Base-by-base conservation (phyloP, 305 asterid genomes). In the Fraxinus paxiana region DNA sequence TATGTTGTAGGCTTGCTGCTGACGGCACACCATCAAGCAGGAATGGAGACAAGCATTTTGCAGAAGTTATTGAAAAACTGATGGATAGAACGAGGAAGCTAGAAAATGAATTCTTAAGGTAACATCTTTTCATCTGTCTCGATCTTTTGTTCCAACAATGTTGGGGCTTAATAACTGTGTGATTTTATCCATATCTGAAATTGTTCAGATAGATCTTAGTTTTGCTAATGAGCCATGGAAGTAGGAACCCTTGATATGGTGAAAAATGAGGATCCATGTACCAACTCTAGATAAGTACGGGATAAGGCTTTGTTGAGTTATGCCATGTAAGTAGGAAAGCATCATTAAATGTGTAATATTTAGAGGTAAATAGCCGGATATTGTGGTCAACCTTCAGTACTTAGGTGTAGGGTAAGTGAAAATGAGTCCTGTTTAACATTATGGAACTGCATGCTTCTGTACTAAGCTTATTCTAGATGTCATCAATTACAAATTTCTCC, bases 21-120 rank as follows among this genome's bases (percentile, higher is more conserved):
- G 85, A 84, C 81, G 59, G 85, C 76, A 84, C 82, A 69, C 77
- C 54, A 43, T 75, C 87, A 6, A 85, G 77, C 65, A 89, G 83
- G 81, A 83, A 78, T 81, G 87, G 86, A 77, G 86, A 82, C 83
- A 86, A 12, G 51, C 79, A 83, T 59, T 79, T 72, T 81, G 83
- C 77, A 70, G 85, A 86, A 85, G 82, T 72, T 63, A 41, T 80
- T 18, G 87, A 87, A 80, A 89, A 86, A 63, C 84, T 89, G 43
- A 59, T 74, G 78, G 93, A 81, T 65, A 92, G 86, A 90, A 86
- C 85, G 6, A 89, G 72, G 83, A 91, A 83, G 84, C 90, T 95
- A 75, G 95, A 95, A 82, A 77, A 77, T 80, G 91, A 87, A 78
- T 90, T 91, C 73, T 80, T 71, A 74, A 89, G 97, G 98, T 95